Conservation (phyloP, 2,329 filamentous ascomycete species). For the Scorias spongiosa region DNA sequence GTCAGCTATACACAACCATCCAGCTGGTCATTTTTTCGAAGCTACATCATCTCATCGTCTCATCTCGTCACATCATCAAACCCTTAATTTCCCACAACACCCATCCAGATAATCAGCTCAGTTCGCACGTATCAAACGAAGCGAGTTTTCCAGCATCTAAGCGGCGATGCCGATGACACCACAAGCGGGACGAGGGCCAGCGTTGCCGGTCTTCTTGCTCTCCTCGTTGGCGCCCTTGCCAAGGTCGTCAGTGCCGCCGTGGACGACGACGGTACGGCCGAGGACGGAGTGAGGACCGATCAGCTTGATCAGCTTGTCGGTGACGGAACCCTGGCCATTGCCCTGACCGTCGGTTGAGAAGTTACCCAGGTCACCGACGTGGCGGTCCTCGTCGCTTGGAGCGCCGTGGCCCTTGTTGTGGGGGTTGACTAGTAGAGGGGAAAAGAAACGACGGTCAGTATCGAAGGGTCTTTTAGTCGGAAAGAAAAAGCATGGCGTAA, state of each 20-base stretch:
- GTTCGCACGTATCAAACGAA: too few species aligned
- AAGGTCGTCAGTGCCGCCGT: slow-evolving; percentile 91
- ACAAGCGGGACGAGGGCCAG: slow-evolving; percentile 83
- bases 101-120: too few species aligned
- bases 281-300: slow-evolving; percentile 92
- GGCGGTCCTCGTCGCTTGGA: slow-evolving; percentile 66
- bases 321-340: slow-evolving; percentile 65
- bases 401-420: slow-evolving; percentile 83
- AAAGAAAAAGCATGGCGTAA: not conserved
- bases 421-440: slow-evolving; percentile 65
- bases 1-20: too few species aligned
- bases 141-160: slow-evolving; percentile 5
- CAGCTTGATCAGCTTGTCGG: slow-evolving; percentile 80
- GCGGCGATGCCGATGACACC: slow-evolving; percentile 37
- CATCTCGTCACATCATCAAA: too few species aligned
- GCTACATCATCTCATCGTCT: too few species aligned
- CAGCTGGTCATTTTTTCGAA: too few species aligned
- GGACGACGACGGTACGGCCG: slow-evolving; percentile 88
- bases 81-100: too few species aligned
- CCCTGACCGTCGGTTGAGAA: slow-evolving; percentile 88
- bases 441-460: not conserved
- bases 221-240: slow-evolving; percentile 85
- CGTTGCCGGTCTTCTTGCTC: slow-evolving; percentile 97
- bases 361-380: slow-evolving; percentile 97
- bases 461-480: not conserved